Evolutionary conservation across 202 grass and related monocot species (phyloP).

Genomic region (Zizania palustris): DNA sequence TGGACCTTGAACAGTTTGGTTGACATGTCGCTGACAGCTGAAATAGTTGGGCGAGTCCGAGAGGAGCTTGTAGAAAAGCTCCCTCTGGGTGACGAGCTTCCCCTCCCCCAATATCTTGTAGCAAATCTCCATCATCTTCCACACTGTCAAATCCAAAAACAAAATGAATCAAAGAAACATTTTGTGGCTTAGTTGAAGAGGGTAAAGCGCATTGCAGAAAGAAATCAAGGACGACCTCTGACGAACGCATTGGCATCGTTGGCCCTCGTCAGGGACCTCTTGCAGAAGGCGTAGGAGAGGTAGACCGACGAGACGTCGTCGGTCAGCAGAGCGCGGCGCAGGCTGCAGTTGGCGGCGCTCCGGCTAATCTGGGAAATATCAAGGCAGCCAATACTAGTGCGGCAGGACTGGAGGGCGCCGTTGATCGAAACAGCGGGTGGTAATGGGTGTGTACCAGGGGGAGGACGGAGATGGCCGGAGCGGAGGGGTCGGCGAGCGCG

Average conservation of each 20-base stretch:
- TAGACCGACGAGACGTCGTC: constrained; percentile 65
- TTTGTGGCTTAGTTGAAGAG: too few relatives aligned
- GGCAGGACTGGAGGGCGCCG: too few relatives aligned
- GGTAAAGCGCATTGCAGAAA: constrained; percentile 7
- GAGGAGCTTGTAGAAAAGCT: constrained; percentile 91
- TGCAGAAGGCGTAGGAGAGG: constrained; percentile 67
- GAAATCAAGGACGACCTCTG: constrained; percentile 55
- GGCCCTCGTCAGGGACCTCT: constrained; percentile 71
- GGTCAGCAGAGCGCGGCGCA: constrained; percentile 60
- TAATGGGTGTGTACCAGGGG: constrained; percentile 32
- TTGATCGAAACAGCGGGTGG: too few relatives aligned
- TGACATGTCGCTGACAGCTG: constrained; percentile 66
- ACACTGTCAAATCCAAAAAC: too few relatives aligned
- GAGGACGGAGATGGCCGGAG: constrained; percentile 62
- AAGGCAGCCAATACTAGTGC: too few relatives aligned
- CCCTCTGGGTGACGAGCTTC: constrained; percentile 73
- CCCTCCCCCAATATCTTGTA: constrained; percentile 77
- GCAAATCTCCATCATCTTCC: constrained; percentile 50
- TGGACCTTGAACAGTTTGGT: constrained; percentile 68
- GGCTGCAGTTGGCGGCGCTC: constrained; percentile 55
- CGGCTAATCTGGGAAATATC: constrained; percentile 31
- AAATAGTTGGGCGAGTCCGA: constrained; percentile 76
- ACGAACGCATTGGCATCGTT: constrained; percentile 64
- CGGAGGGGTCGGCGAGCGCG: constrained; percentile 53
- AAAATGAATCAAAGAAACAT: too few relatives aligned